A percentile compares a stretch with the other conserved stretches of the same genome.
These are phyloP conservation scores for Candida dajiaensis DNA, from an alignment of 805 yeast species.

Conservation along the genomic window DNA sequence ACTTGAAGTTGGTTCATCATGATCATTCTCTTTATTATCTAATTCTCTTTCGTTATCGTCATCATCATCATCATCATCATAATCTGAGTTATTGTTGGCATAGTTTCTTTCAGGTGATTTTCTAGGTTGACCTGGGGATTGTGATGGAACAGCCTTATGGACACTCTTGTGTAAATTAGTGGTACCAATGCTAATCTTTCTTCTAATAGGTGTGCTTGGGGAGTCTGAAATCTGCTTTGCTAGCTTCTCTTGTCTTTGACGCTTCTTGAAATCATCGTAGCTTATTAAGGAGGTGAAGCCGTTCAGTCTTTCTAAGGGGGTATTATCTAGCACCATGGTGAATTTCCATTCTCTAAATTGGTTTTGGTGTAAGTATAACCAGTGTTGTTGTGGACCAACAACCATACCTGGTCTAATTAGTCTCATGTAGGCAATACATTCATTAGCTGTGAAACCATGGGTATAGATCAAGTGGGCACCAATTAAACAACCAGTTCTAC, in stretches of 20 bases:
- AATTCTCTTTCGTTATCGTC: conserved; percentile 21
- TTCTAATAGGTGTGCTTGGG: conserved; percentile 70
- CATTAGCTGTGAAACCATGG: conserved; percentile 95
- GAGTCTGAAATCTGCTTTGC: conserved; percentile 24
- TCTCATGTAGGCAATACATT: conserved; percentile 94
- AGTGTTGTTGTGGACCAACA: conserved; percentile 99
- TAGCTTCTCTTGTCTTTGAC: conserved; percentile 32
- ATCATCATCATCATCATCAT: conserved; percentile 25
- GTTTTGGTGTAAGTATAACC: conserved; percentile 94
- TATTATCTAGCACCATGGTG: conserved; percentile 74
- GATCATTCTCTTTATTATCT: conserved; percentile 20
- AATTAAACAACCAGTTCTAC: conserved; percentile 95
- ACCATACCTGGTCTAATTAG: conserved; percentile 98
- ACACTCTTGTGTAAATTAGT: conserved; percentile 59
- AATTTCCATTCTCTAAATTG: conserved; percentile 96
- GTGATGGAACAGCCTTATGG: conserved; percentile 78
- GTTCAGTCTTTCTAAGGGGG: conserved; percentile 61
- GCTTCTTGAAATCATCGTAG: conserved; percentile 54
- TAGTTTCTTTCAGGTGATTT: conserved; percentile 40
- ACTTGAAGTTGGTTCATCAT: conserved; percentile 10
- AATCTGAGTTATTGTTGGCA: conserved; percentile 18
- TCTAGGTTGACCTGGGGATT: conserved; percentile 97
- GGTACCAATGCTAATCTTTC: conserved; percentile 61
- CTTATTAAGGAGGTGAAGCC: conserved; percentile 59
- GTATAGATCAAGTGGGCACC: conserved; percentile 96